Evolutionary conservation across 2,329 filamentous ascomycete species (phyloP).

Genomic region (Cercospora zeina): DNA sequence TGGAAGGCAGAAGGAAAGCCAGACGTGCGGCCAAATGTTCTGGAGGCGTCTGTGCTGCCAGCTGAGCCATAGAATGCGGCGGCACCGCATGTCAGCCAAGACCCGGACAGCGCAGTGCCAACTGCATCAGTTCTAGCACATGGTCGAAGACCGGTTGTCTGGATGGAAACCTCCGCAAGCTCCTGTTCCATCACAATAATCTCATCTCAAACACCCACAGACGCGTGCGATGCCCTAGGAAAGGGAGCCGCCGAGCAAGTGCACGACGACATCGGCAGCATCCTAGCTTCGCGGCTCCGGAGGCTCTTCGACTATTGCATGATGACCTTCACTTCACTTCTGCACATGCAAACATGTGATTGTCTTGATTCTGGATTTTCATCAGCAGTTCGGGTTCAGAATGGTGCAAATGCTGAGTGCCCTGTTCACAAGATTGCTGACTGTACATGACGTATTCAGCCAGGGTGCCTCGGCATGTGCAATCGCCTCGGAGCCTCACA

Average conservation of each 20-base stretch:
- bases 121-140: neutral
- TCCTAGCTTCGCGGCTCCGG: neutral
- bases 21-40: conserved; percentile 3
- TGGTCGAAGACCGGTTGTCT: neutral
- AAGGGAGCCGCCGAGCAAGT: neutral
- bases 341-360: neutral
- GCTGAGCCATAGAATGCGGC: neutral
- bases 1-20: neutral
- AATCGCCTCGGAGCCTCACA: neutral
- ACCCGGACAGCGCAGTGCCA: neutral
- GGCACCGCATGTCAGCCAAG: conserved; percentile 1
- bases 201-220: neutral
- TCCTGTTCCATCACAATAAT: neutral
- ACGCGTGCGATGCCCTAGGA: neutral
- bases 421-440: conserved; percentile 2
- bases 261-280: neutral
- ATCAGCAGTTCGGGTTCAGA: neutral
- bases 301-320: neutral
- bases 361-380: neutral
- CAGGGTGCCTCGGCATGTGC: conserved; percentile 8
- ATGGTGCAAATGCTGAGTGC: neutral
- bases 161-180: neutral
- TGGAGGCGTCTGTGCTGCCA: neutral
- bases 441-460: neutral
- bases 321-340: neutral